phyloP scores from a whole-genome alignment of 352 stramenopile species.

The Saprolegnia diclina region DNA sequence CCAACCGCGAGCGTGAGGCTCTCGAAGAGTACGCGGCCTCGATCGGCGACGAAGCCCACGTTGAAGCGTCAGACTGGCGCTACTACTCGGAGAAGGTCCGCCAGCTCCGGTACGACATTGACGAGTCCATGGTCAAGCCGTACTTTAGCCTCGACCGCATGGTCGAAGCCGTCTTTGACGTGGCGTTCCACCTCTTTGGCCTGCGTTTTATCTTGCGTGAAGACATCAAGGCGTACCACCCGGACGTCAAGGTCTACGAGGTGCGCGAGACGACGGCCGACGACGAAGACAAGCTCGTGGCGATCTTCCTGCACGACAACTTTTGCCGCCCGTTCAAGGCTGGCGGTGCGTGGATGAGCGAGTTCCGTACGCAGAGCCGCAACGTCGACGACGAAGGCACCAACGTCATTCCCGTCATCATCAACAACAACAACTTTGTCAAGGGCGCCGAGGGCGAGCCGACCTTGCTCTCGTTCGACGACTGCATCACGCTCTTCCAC shows the following conservation, averaged over 20 bases:
- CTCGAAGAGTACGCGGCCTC: conserved; percentile 45
- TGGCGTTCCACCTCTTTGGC: conserved; percentile 55
- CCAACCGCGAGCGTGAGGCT: conserved; percentile 40
- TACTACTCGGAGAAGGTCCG: conserved; percentile 62
- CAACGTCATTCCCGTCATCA: conserved; percentile 47
- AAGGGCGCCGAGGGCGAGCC: conserved; percentile 34
- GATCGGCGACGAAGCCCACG: conserved; percentile 35
- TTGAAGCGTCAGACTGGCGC: conserved; percentile 63
- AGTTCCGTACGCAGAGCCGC: conserved; percentile 50
- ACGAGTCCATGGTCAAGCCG: conserved; percentile 56
- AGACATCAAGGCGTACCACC: conserved; percentile 54
- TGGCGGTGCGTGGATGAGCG: conserved; percentile 58
- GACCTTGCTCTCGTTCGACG: conserved; percentile 58
- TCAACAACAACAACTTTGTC: conserved; percentile 75
- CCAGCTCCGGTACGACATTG: conserved; percentile 50
- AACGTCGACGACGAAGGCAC: conserved; percentile 31
- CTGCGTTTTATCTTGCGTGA: conserved; percentile 41
- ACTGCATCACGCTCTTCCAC: conserved; percentile 97
- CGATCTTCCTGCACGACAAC: conserved; percentile 66
- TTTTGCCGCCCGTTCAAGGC: conserved; percentile 48
- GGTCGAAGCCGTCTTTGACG: conserved; percentile 48
- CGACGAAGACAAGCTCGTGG: conserved; percentile 35
- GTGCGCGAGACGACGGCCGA: conserved; percentile 33
- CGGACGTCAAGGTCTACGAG: conserved; percentile 61
- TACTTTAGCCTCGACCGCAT: conserved; percentile 56